Percentiles rank a stretch among this genome's conserved stretches.
phyloP scores from a whole-genome alignment of 2,329 filamentous ascomycete genomes.

The Diaporthe citri region DNA sequence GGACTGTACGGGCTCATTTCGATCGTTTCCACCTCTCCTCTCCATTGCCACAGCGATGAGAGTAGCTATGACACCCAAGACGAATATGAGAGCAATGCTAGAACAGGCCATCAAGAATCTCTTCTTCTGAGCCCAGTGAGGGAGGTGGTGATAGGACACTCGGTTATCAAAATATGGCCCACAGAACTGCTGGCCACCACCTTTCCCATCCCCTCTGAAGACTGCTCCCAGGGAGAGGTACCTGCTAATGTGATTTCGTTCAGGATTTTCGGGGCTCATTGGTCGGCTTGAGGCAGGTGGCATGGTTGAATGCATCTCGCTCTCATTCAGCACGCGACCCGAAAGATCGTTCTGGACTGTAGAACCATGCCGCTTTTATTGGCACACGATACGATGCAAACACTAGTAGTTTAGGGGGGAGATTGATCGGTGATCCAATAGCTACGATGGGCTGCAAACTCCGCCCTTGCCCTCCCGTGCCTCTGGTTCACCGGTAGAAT shows the following conservation, averaged over 20 bases:
- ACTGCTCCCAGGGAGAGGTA: not conserved
- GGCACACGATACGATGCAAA: no score
- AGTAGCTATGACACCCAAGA: not conserved
- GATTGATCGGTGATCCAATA: no score
- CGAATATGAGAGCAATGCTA: not conserved
- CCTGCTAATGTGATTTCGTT: not conserved
- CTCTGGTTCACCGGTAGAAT: no score
- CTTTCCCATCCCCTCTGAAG: not conserved
- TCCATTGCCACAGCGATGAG: not conserved
- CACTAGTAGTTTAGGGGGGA: no score
- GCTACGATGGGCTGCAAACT: not conserved
- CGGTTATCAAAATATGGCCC: not conserved
- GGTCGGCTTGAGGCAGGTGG: not conserved
- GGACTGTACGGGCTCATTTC: not conserved
- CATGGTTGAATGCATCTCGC: not conserved
- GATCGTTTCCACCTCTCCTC: not conserved
- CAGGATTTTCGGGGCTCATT: rapidly evolving
- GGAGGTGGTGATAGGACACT: not conserved
- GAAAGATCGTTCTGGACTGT: not conserved
- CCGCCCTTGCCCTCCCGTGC: no score
- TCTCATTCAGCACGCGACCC: not conserved
- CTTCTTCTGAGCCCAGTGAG: not conserved
- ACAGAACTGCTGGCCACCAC: not conserved
- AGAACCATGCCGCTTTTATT: not conserved
- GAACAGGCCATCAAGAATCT: not conserved